Base-by-base conservation (phyloP, 2,329 filamentous ascomycete genomes). In the Microsporum ferrugineum region DNA sequence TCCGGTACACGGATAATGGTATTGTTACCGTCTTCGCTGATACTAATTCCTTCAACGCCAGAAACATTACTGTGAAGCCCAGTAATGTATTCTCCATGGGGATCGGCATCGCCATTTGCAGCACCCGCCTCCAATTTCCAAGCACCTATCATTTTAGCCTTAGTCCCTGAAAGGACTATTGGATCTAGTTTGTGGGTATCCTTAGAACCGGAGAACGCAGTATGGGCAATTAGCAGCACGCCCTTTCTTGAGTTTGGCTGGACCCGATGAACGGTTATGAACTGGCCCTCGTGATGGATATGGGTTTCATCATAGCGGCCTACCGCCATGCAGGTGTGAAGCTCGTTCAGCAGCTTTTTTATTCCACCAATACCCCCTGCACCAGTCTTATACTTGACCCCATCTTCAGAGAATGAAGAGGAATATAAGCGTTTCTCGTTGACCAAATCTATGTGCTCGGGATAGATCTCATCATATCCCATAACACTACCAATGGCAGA, bases 401-500 rank as follows among this genome's bases (percentile, higher is more conserved):
- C 75, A 14, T 72, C 73, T 6, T 78, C 80, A 1, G 90, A 95
- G 43, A 86, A 91, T 61, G 84, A 80, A 0, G 90, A 94, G 0
- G 84, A 84, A 74, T 99, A 99, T 1, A 87, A 77, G 38, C 94
- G 83, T 29, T 83, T 95, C 74, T 99, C 94, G 60, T 89, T 84
- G 14, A 99, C 94, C 14, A 99, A 82, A 68, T 99, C 91, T n/a
- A 99, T 84, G 60, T 96, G 80, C 67, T 88, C 86, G 0, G 94
- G 94, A 68, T 97, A 99, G 63, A 97, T 85, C 73, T 99, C 94
- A 70, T 99, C 94, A 69, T 96, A 97, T 1, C 94, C 94, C 85
- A 97, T 96, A 56, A 97, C 94, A 71, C 94, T 97, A 51, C 94
- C 94, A 5, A 88, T 91, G 1, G 92, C 90, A 68, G 90, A 96